Base-by-base conservation (phyloP, 1,139 yeast genomes). In the Komagataea norvegica region DNA sequence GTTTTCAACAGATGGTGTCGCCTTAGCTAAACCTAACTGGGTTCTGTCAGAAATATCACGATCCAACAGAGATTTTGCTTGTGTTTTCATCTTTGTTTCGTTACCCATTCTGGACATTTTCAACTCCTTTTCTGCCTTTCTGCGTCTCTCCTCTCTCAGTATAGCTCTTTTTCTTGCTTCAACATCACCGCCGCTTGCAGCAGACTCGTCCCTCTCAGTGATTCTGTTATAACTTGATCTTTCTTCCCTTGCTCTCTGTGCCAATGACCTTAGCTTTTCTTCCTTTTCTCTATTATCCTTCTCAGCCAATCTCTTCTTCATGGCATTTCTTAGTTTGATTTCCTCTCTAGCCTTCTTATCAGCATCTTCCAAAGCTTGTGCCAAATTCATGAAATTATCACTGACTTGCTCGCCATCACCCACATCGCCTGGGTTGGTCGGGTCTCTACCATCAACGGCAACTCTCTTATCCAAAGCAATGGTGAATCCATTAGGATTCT, bases 401-500 rank as follows among this genome's bases (percentile, higher is more conserved):
- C 77, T 85, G 29, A 83, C 63, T 3, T 28, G 17, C 17, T 29
- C 36, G 9, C 22, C 33, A 15, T 63, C 64, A 3, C n/a, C n/a
- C n/a, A 56, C 42, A 5, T 24, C 49, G 36, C 33, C 41, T 27
- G 42, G 37, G 6, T 33, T 46, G 16, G 42, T 42, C 16, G 48
- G 54, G 28, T 62, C 62, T 14, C 68, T 59, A 1, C 77, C 78
- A 44, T 72, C 77, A 8, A 81, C 79, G 5, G 81, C 75, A 45
- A 83, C 66, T 43, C 97, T 67, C 54, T 84, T 83, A 40, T 88
- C 95, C 31, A 91, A 61, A 0, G 85, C 79, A 34, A 89, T 81
- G 1, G 95, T 79, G 57, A 80, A 88, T 4, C 98, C 97, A 48
- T 84, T 83, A 19, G 91, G 87, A 57, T 91, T 91, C 59, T 89